Evolutionary conservation across 2,329 filamentous ascomycete species (phyloP).

Genomic region (Penicillium frequentans): DNA sequence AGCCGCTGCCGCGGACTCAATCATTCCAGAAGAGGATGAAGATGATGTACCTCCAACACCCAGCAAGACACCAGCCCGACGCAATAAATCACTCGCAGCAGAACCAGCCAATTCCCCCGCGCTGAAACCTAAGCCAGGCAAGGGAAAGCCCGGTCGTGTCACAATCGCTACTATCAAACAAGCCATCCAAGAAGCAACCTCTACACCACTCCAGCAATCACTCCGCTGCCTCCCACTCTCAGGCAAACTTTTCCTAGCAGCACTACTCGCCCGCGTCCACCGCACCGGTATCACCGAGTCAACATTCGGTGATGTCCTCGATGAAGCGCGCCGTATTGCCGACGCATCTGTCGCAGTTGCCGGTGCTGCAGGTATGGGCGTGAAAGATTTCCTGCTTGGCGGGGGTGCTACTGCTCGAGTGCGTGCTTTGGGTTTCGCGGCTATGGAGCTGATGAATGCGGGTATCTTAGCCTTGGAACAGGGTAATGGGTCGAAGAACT

Average conservation of each 20-base stretch:
- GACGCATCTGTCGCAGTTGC: constrained; percentile 42
- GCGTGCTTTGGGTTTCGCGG: constrained; percentile 67
- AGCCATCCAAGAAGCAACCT: constrained; percentile 92
- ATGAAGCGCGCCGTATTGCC: constrained; percentile 74
- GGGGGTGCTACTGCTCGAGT: constrained; percentile 48
- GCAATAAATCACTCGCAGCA: constrained; percentile 19
- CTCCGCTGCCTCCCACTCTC: constrained; percentile 78
- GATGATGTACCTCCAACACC: constrained; percentile 45
- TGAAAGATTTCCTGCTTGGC: constrained; percentile 61
- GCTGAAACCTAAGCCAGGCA: constrained; percentile 20
- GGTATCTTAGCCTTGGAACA: constrained; percentile 81
- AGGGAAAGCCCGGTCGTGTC: constrained; percentile 57
- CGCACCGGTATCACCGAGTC: constrained; percentile 85
- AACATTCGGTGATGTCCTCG: constrained; percentile 82
- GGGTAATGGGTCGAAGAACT: constrained; percentile 27
- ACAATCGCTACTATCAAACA: constrained; percentile 92
- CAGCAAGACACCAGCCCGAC: constrained; percentile 41
- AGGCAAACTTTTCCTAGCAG: constrained; percentile 81
- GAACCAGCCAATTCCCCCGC: constrained; percentile 12
- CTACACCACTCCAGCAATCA: constrained; percentile 86
- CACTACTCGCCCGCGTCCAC: constrained; percentile 74
- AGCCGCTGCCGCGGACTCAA: constrained; percentile 21
- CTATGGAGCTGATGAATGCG: constrained; percentile 79
- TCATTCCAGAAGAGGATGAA: constrained; percentile 26
- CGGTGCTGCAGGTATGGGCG: constrained; percentile 57